Conservation (phyloP, 1,139 yeast species). For the Saccharomycopsis hybrid region DNA sequence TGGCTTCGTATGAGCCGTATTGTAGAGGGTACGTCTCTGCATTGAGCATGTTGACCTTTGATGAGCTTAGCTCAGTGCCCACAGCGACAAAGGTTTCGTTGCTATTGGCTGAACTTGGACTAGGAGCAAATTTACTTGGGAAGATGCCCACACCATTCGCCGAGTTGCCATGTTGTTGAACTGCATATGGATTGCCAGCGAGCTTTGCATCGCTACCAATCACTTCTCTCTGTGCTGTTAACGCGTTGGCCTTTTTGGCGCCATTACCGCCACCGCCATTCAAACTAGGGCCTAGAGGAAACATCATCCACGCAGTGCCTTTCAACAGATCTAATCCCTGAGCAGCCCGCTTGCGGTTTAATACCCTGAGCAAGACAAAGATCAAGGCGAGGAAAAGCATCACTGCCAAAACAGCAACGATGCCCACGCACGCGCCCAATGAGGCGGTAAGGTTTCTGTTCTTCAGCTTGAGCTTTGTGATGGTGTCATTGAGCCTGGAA, state of each 20-base stretch:
- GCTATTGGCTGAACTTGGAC: neutral
- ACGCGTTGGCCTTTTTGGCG: neutral
- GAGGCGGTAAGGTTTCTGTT: conserved; percentile 1
- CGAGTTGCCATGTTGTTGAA: neutral
- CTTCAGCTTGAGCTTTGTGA: conserved; percentile 2
- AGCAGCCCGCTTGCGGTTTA: conserved; percentile 11
- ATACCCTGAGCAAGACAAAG: conserved; percentile 2
- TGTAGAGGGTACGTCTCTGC: conserved; percentile 3
- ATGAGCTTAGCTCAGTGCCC: neutral
- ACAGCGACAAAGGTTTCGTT: conserved; percentile 8
- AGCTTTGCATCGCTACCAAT: neutral
- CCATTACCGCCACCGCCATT: neutral
- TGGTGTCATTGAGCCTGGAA: conserved; percentile 9
- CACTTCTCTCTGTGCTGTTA: neutral
- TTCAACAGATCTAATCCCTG: conserved; percentile 9
- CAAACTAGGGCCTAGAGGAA: conserved; percentile 17
- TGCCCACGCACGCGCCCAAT: conserved; percentile 1
- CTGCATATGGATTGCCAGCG: neutral
- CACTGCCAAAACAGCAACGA: conserved; percentile 8
- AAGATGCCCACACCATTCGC: neutral
- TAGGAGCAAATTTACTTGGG: neutral
- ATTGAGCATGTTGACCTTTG: conserved; percentile 6
- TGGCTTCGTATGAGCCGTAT: neutral
- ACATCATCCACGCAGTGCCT: conserved; percentile 17
- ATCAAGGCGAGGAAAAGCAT: conserved; percentile 2